Evolutionary conservation across 140 eudicot species (phyloP).

Genomic region (Oenanthe javanica): DNA sequence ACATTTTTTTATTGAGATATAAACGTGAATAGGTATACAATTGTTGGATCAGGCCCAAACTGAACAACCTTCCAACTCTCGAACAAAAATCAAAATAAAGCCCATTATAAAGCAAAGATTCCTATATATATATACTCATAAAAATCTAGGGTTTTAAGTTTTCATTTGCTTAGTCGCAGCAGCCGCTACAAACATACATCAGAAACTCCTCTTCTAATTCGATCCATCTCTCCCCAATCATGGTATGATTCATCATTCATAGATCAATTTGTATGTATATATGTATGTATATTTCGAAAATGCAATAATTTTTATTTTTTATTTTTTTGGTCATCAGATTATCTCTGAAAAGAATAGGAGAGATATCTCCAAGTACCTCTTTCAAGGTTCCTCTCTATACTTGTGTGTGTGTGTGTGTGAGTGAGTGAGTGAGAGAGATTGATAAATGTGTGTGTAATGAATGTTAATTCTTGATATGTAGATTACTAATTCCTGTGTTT

Average conservation of each 20-base stretch:
- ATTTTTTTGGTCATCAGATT: conserved; percentile 29
- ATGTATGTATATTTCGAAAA: neutral
- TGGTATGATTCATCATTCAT: neutral
- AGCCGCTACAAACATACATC: neutral
- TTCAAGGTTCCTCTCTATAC: conserved; percentile 49
- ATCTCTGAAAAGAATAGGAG: conserved; percentile 76
- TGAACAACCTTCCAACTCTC: neutral
- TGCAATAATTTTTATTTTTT: neutral
- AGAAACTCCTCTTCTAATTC: neutral
- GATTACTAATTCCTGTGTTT: neutral
- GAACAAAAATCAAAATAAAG: neutral
- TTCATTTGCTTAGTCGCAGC: neutral
- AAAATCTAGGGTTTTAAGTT: conserved; percentile 10
- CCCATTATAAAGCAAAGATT: neutral
- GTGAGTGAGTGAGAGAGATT: too few relatives aligned
- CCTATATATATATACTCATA: conserved; percentile 5
- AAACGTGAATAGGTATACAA: too few relatives aligned
- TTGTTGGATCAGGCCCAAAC: neutral
- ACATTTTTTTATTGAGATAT: too few relatives aligned
- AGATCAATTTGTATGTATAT: too few relatives aligned
- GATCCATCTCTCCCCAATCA: neutral
- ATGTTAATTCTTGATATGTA: neutral
- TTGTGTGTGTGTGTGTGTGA: too few relatives aligned
- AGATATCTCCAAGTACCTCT: conserved; percentile 80
- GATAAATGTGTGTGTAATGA: neutral